A percentile compares a stretch with the other conserved stretches of the same genome.
These are phyloP conservation scores for Talaromyces thailandensis DNA, from an alignment of 495 filamentous ascomycete species.

Conservation along the genomic window DNA sequence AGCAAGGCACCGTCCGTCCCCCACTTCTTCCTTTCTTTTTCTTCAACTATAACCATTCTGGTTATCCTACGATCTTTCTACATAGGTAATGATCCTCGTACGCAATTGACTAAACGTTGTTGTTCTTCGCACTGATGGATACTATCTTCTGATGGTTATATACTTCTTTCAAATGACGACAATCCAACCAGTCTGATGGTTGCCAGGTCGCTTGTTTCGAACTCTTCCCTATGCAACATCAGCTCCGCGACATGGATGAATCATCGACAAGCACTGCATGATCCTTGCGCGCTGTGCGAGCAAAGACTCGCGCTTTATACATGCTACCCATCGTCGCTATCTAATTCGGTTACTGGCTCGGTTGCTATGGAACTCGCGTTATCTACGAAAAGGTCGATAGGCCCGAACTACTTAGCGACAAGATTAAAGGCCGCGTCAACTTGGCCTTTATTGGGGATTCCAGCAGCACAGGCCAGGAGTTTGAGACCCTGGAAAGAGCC, in stretches of 20 bases:
- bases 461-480: neutral
- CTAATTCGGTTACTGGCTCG: neutral
- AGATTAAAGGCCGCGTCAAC: neutral
- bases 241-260: constrained; percentile 24
- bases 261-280: neutral
- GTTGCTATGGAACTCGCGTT: neutral
- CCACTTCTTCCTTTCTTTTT: neutral
- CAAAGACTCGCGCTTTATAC: neutral
- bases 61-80: no score
- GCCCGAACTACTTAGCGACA: neutral
- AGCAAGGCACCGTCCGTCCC: neutral
- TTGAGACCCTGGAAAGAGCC: neutral
- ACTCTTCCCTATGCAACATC: constrained; percentile 26
- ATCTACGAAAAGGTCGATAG: neutral
- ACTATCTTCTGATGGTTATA: neutral
- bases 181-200: neutral
- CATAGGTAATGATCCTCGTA: no score
- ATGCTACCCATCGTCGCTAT: neutral
- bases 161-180: neutral
- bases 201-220: neutral
- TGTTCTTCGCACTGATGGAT: neutral
- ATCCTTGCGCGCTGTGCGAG: neutral
- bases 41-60: neutral
- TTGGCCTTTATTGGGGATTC: neutral
- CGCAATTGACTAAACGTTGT: no score